phyloP scores from a whole-genome alignment of 257 asterid species.

The Solanum appendiculatum region DNA sequence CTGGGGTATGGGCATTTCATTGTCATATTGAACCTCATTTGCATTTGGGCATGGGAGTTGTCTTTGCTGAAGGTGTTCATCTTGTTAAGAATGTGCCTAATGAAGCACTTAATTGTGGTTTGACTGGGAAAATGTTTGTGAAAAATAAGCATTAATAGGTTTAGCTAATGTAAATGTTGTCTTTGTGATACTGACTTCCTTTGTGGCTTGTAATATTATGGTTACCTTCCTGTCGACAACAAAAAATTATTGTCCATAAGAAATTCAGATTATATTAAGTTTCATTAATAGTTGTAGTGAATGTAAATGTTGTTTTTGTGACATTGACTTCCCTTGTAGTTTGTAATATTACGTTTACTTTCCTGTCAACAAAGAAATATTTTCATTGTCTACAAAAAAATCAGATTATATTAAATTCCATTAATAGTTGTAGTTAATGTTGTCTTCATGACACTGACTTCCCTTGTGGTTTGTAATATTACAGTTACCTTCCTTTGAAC shows the following conservation, averaged over 20 bases:
- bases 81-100: conserved; percentile 29
- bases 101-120: conserved; percentile 49
- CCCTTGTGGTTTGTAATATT: no score
- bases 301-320: not conserved
- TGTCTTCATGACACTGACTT: no score
- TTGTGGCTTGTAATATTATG: not conserved
- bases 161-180: not conserved
- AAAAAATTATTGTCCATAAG: not conserved
- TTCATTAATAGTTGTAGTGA: no score
- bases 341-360: no score
- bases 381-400: no score
- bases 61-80: conserved; percentile 54
- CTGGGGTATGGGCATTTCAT: conserved; percentile 86
- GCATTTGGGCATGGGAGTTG: conserved; percentile 79
- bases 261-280: no score
- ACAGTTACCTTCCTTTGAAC: no score
- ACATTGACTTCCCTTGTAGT: no score
- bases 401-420: no score
- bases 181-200: not conserved
- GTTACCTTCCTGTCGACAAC: not conserved
- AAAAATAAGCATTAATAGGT: not conserved
- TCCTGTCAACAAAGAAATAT: rapidly evolving
- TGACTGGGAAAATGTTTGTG: conserved; percentile 28
- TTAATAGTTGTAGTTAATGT: no score
- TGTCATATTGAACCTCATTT: conserved; percentile 75